These are phyloP conservation scores for Ceratocystis cacaofunesta DNA, from an alignment of 2,329 filamentous ascomycete species.

Conservation along the genomic window DNA sequence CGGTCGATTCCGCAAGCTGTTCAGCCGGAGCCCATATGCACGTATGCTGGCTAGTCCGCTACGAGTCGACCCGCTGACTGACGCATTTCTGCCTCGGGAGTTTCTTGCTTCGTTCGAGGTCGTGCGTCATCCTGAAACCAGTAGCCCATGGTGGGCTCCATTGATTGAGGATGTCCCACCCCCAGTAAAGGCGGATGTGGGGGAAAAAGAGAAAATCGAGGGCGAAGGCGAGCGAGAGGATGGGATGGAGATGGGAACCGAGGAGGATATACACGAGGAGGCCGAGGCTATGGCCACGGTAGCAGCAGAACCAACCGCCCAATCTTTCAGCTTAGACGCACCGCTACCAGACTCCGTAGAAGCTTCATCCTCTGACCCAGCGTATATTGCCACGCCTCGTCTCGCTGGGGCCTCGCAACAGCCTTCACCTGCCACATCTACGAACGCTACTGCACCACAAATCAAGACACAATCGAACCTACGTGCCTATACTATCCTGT, in stretches of 20 bases:
- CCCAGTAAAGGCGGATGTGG: not conserved
- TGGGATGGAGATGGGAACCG: not conserved
- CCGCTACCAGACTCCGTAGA: conserved; percentile 11
- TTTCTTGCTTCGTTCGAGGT: conserved; percentile 50
- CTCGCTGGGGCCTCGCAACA: conserved; percentile 16
- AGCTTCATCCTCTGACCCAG: not conserved
- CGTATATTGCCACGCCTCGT: conserved; percentile 10
- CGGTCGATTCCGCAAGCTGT: conserved; percentile 39
- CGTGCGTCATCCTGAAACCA: conserved; percentile 38
- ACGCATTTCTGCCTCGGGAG: conserved; percentile 37
- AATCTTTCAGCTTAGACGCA: not conserved
- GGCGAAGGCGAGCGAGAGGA: not conserved
- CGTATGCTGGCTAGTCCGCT: conserved; percentile 45
- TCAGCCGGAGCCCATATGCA: conserved; percentile 50
- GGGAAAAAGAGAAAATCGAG: not conserved
- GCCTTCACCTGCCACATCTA: not conserved
- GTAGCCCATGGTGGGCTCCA: conserved; percentile 42
- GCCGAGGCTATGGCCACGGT: not conserved
- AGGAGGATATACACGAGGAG: not conserved
- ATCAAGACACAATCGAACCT: conserved; percentile 2
- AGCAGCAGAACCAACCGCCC: not conserved
- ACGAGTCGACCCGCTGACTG: conserved; percentile 40
- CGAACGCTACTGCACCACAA: not conserved
- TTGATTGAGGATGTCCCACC: conserved; percentile 15
- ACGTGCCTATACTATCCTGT: conserved; percentile 11